These are phyloP conservation scores for Fonsecaea pedrosoi DNA, from an alignment of 2,329 filamentous ascomycete species.

Conservation along the genomic window DNA sequence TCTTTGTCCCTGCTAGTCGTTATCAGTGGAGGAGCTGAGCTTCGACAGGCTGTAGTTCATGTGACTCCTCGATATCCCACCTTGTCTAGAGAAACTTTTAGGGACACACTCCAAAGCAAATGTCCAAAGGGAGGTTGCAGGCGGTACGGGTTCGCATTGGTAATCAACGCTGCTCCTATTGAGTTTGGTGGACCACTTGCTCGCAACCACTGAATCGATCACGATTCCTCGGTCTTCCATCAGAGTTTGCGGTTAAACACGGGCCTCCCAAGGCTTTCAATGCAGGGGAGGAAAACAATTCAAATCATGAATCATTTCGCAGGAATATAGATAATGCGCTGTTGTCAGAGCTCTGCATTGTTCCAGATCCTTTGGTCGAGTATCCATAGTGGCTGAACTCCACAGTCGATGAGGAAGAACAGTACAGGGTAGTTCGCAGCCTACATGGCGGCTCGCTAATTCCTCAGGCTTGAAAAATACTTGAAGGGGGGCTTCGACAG, in stretches of 20 bases:
- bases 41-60: neutral
- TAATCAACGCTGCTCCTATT: neutral
- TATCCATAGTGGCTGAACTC: constrained; percentile 16
- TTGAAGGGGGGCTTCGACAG: neutral
- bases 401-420: neutral
- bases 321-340: neutral
- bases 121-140: neutral
- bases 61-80: neutral
- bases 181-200: neutral
- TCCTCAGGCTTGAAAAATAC: neutral
- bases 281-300: neutral
- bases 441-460: constrained; percentile 1
- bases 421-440: neutral
- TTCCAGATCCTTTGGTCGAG: neutral
- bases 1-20: neutral
- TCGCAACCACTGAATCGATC: neutral
- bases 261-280: neutral
- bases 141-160: neutral
- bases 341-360: constrained; percentile 1
- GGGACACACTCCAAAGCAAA: too few relatives aligned
- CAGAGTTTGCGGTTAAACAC: neutral
- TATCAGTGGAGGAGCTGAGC: neutral
- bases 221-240: neutral
- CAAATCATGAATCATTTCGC: neutral
- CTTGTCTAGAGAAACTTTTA: too few relatives aligned